Conservation (phyloP, 331 rosid species). For the Ulmus americana region DNA sequence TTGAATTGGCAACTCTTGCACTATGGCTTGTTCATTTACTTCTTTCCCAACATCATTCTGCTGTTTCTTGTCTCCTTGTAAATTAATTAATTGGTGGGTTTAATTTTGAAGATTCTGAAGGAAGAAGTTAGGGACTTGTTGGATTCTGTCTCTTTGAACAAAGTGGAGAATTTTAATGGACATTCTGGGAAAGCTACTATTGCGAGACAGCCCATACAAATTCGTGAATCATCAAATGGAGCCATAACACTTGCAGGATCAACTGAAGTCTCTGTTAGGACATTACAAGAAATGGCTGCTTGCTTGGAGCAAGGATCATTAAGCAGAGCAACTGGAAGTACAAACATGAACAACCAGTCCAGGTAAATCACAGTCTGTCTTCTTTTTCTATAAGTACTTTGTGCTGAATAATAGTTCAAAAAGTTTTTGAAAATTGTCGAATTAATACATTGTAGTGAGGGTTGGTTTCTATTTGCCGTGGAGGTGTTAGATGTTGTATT, state of each 20-base stretch:
- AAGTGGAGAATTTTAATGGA: slow-evolving; percentile 51
- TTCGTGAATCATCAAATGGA: slow-evolving; percentile 74
- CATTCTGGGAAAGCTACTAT: slow-evolving; percentile 44
- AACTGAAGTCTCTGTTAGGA: slow-evolving; percentile 60
- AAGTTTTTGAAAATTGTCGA: not conserved
- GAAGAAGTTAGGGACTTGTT: slow-evolving; percentile 80
- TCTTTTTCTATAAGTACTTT: slow-evolving; percentile 4
- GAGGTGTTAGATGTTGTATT: too few relatives aligned
- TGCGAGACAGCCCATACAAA: slow-evolving; percentile 57
- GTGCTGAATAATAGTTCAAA: not conserved
- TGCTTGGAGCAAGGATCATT: slow-evolving; percentile 76
- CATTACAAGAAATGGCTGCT: slow-evolving; percentile 65
- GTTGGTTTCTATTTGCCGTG: not conserved
- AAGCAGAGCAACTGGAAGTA: slow-evolving; percentile 75
- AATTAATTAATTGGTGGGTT: slow-evolving; percentile 26
- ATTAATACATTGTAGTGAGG: not conserved
- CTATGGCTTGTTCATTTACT: slow-evolving; percentile 1
- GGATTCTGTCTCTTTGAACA: slow-evolving; percentile 47
- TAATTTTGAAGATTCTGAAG: slow-evolving; percentile 56
- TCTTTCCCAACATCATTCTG: slow-evolving; percentile 7
- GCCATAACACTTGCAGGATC: slow-evolving; percentile 67
- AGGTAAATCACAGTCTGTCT: slow-evolving; percentile 36
- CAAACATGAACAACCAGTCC: slow-evolving; percentile 83
- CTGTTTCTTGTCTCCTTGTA: slow-evolving; percentile 5
- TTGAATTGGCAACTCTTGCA: slow-evolving; percentile 14